These are phyloP conservation scores for Aaosphaeria pasadenensis DNA, from an alignment of 2,329 filamentous ascomycete genomes.

Conservation along the genomic window DNA sequence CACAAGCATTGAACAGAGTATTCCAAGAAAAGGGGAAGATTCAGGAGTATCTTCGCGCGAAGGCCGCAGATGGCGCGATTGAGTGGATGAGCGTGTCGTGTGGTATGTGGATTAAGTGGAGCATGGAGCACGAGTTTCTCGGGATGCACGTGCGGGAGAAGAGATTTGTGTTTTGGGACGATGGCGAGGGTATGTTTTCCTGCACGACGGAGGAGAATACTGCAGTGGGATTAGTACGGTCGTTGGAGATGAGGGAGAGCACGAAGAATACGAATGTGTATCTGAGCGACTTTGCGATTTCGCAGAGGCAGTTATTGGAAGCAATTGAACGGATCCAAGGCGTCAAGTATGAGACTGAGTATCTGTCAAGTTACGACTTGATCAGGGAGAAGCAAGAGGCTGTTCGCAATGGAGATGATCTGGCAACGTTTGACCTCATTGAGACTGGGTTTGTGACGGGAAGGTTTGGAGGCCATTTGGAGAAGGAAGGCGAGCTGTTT, in stretches of 20 bases:
- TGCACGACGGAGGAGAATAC: conserved; percentile 16
- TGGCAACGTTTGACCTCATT: conserved; percentile 12
- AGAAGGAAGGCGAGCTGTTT: conserved; percentile 18
- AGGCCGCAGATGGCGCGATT: neutral
- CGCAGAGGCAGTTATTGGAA: conserved; percentile 9
- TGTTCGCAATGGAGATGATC: conserved; percentile 15
- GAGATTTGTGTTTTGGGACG: conserved; percentile 17
- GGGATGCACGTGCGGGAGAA: conserved; percentile 15
- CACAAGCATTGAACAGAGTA: conserved; percentile 29
- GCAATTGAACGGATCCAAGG: conserved; percentile 11
- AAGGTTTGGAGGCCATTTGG: conserved; percentile 19
- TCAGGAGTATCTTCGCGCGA: conserved; percentile 30
- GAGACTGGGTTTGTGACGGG: conserved; percentile 15
- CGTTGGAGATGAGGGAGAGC: conserved; percentile 2
- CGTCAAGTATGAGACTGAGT: conserved; percentile 10
- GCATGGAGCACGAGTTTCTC: conserved; percentile 2
- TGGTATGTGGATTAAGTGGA: conserved; percentile 23
- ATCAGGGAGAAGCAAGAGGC: conserved; percentile 4
- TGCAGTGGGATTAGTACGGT: conserved; percentile 13
- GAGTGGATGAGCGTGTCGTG: conserved; percentile 11
- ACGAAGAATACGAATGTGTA: conserved; percentile 22
- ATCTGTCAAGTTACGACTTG: neutral
- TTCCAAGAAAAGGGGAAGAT: conserved; percentile 35
- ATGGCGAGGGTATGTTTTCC: conserved; percentile 12
- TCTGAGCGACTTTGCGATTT: conserved; percentile 17